Conservation (phyloP, 805 yeast species). For the Barnettozyma californica region DNA sequence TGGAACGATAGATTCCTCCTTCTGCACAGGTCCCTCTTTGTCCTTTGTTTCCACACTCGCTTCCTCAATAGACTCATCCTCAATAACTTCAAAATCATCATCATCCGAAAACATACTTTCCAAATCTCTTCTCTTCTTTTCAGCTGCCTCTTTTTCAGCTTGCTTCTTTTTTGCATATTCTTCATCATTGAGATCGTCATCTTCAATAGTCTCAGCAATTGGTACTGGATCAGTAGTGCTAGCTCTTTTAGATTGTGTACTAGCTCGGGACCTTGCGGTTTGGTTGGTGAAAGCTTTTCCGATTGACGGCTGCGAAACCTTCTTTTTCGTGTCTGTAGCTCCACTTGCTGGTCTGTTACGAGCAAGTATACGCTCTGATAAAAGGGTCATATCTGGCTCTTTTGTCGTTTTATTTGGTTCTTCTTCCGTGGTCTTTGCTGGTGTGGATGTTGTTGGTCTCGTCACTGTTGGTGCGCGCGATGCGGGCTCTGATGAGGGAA, state of each 20-base stretch:
- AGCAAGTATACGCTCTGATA: slow-evolving; percentile 13
- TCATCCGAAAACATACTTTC: slow-evolving; percentile 33
- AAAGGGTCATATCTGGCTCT: slow-evolving; percentile 18
- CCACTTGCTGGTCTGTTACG: slow-evolving; percentile 7
- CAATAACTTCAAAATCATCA: slow-evolving; percentile 10
- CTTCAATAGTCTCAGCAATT: slow-evolving; percentile 9
- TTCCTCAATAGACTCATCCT: slow-evolving; percentile 3
- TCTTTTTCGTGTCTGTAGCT: slow-evolving; percentile 5
- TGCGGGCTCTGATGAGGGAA: neutral
- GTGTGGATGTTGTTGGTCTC: neutral
- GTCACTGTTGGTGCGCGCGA: neutral
- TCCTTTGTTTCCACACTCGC: neutral
- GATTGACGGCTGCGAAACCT: slow-evolving; percentile 13
- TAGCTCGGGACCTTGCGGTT: neutral
- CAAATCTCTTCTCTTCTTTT: slow-evolving; percentile 22
- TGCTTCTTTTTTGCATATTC: slow-evolving; percentile 12
- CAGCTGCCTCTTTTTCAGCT: slow-evolving; percentile 7
- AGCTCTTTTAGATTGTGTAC: slow-evolving; percentile 8
- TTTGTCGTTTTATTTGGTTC: neutral
- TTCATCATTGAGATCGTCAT: slow-evolving; percentile 13
- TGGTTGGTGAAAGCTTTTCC: slow-evolving; percentile 10
- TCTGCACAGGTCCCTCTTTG: neutral
- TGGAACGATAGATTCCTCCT: neutral
- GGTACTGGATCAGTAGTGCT: slow-evolving; percentile 9
- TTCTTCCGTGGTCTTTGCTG: slow-evolving; percentile 1